phyloP scores from a whole-genome alignment of 257 asterid genomes.

The Fraxinus cuspidata region DNA sequence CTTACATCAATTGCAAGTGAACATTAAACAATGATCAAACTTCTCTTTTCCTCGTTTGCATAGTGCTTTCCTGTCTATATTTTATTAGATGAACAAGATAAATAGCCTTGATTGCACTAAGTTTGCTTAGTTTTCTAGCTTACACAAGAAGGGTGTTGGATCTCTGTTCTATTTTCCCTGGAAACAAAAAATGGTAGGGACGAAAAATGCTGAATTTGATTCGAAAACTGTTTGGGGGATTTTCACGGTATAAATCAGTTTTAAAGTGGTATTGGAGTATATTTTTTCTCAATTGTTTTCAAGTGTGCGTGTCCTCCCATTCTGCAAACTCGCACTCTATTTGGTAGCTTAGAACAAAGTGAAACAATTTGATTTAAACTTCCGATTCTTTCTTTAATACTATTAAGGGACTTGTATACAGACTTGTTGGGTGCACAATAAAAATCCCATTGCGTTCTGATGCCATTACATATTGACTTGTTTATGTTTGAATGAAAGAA shows the following conservation, averaged over 20 bases:
- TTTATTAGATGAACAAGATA: not conserved
- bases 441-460: too few relatives aligned
- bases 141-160: not conserved
- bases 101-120: not conserved
- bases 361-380: not conserved
- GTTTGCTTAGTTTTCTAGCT: not conserved
- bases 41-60: not conserved
- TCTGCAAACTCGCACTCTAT: not conserved
- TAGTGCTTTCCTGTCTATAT: not conserved
- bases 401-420: too few relatives aligned
- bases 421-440: too few relatives aligned
- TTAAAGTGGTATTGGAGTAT: not conserved
- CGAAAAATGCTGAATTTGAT: not conserved
- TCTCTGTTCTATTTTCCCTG: not conserved
- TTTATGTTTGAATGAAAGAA: too few relatives aligned
- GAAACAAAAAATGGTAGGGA: not conserved
- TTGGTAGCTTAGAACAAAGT: not conserved
- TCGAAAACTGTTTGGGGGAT: not conserved
- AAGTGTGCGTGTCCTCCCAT: not conserved
- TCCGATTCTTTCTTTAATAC: too few relatives aligned
- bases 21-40: not conserved
- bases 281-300: not conserved
- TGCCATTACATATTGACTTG: too few relatives aligned
- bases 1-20: not conserved
- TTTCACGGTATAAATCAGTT: not conserved